Conservation (phyloP, 495 filamentous ascomycete genomes). For the Daldinia decipiens region DNA sequence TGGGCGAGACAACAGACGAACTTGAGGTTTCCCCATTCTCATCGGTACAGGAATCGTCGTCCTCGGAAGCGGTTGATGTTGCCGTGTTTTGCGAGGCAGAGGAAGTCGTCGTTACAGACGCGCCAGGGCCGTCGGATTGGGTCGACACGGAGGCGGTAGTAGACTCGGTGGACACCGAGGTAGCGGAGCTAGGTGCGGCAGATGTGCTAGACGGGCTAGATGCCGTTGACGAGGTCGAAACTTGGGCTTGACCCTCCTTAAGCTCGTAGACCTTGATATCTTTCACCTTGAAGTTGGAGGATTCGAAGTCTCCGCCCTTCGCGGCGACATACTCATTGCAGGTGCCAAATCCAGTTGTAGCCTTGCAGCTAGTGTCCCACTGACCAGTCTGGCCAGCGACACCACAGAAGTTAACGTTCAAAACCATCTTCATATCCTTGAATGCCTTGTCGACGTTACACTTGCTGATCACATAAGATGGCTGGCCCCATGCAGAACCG, state of each 20-base stretch:
- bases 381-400: conserved; percentile 52
- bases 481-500: conserved; percentile 67
- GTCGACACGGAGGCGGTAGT: conserved; percentile 3
- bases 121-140: conserved; percentile 5
- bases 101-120: conserved; percentile 22
- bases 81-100: conserved; percentile 15
- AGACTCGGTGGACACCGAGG: not conserved
- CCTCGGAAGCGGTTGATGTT: conserved; percentile 20
- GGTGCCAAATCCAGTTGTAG: conserved; percentile 36
- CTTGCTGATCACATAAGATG: conserved; percentile 49
- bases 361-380: conserved; percentile 39
- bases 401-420: conserved; percentile 63
- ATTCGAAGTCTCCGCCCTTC: conserved; percentile 64
- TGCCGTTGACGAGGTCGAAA: conserved; percentile 37
- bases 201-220: conserved; percentile 39
- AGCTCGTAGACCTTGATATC: conserved; percentile 64
- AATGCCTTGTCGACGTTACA: conserved; percentile 60
- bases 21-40: conserved; percentile 13
- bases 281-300: conserved; percentile 66
- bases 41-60: conserved; percentile 30
- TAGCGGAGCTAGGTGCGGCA: conserved; percentile 13
- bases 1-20: not conserved
- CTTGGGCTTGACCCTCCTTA: conserved; percentile 32
- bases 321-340: conserved; percentile 69
- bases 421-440: conserved; percentile 57